Conservation (phyloP, 345 rosid genomes). For the Isatis tinctoria region DNA sequence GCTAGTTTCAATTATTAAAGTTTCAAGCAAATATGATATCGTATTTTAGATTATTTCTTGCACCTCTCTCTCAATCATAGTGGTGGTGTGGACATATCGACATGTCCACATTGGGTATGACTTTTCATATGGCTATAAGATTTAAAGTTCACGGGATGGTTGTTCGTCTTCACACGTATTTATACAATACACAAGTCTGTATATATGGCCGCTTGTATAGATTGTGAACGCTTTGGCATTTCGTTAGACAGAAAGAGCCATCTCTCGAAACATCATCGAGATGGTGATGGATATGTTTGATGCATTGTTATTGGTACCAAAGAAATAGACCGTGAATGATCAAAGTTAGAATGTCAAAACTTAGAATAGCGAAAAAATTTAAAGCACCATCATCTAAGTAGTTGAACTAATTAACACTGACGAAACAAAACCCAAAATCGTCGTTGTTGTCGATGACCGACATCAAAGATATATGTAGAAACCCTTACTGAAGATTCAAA, state of each 20-base stretch:
- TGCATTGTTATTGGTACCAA: neutral
- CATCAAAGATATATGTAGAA: neutral
- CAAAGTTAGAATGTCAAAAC: neutral
- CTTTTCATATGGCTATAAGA: constrained; percentile 10
- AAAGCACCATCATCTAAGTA: neutral
- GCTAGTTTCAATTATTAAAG: too few species aligned
- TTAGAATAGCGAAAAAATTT: neutral
- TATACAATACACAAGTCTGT: neutral
- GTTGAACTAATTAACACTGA: neutral
- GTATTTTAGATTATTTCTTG: neutral
- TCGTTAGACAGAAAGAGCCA: neutral
- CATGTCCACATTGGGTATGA: constrained; percentile 1
- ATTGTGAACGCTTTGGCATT: constrained; percentile 6
- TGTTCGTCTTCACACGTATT: constrained; percentile 8
- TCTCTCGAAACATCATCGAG: neutral
- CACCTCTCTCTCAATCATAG: neutral
- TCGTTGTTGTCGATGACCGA: neutral
- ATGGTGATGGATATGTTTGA: neutral
- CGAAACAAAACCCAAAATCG: neutral
- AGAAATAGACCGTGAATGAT: neutral
- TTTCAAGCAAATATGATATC: neutral
- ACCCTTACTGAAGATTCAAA: neutral
- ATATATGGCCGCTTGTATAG: neutral
- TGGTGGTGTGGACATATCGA: neutral
- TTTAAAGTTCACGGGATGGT: constrained; percentile 22